These are phyloP conservation scores for Russula sp. DNA, from an alignment of 768 basidiomycete species.

Conservation along the genomic window DNA sequence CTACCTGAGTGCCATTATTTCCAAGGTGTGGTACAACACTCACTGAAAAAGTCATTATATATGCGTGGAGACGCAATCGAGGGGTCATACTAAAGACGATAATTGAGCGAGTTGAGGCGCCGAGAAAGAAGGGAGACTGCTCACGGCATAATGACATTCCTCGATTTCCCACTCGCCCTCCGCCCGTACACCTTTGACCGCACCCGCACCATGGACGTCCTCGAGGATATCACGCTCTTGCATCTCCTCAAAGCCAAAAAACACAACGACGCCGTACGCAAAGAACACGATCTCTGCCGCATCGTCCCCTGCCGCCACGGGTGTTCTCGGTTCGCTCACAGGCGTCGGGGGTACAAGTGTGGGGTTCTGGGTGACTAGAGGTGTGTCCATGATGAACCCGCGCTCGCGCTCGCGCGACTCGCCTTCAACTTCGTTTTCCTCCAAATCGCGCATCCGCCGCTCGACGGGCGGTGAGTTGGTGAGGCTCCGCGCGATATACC, in stretches of 20 bases:
- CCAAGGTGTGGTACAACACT: slow-evolving; percentile 34
- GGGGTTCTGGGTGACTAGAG: slow-evolving; percentile 3
- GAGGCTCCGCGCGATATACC: slow-evolving; percentile 51
- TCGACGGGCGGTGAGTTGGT: slow-evolving; percentile 29
- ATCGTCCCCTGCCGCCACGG: slow-evolving; percentile 42
- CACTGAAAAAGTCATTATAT: slow-evolving; percentile 96
- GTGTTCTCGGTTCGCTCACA: slow-evolving; percentile 12
- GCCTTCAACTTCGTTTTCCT: slow-evolving; percentile 19
- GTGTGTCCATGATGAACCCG: slow-evolving; percentile 12
- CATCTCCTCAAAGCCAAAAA: slow-evolving; percentile 78
- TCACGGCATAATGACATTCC: slow-evolving; percentile 83
- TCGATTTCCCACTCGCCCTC: slow-evolving; percentile 89
- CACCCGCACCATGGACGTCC: slow-evolving; percentile 71
- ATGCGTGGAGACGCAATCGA: slow-evolving; percentile 84
- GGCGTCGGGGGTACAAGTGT: neutral
- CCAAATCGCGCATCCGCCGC: slow-evolving; percentile 18
- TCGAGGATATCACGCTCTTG: slow-evolving; percentile 84
- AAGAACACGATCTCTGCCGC: slow-evolving; percentile 78
- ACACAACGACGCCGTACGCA: slow-evolving; percentile 86
- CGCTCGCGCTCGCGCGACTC: slow-evolving; percentile 24
- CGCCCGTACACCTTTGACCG: slow-evolving; percentile 56
- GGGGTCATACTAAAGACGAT: slow-evolving; percentile 65
- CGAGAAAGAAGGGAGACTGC: slow-evolving; percentile 32
- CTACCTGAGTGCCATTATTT: slow-evolving; percentile 10
- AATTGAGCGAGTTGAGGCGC: neutral